Percentiles rank a stretch among this genome's conserved stretches.
Evolutionary conservation across 345 rosid genomes (phyloP).

Genomic region (Isatis tinctoria): DNA sequence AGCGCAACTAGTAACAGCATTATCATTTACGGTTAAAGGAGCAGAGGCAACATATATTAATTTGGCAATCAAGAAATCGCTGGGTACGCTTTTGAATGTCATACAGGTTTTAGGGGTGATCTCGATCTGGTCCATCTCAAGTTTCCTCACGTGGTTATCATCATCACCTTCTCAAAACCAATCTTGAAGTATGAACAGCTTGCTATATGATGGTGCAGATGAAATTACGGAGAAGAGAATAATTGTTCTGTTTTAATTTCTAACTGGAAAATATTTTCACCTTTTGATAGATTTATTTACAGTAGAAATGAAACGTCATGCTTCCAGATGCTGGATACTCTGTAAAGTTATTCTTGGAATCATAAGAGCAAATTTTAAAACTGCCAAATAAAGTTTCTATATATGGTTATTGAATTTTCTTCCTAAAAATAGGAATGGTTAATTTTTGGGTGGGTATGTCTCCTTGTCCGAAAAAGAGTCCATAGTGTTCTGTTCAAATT

Average conservation of each 20-base stretch:
- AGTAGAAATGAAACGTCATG: neutral
- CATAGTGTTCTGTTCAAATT: neutral
- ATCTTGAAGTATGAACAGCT: slow-evolving; percentile 10
- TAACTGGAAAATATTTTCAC: neutral
- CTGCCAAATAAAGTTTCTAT: neutral
- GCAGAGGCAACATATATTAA: slow-evolving; percentile 81
- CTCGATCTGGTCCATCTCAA: slow-evolving; percentile 94
- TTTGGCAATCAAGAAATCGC: slow-evolving; percentile 80
- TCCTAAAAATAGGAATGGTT: neutral
- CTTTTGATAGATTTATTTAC: neutral
- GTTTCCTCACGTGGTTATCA: slow-evolving; percentile 77
- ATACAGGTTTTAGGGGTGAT: slow-evolving; percentile 86
- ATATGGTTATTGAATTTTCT: neutral
- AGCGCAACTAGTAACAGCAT: slow-evolving; percentile 88
- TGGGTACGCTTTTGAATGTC: slow-evolving; percentile 77
- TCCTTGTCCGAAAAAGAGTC: neutral
- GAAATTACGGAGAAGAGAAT: neutral
- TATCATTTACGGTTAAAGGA: slow-evolving; percentile 84
- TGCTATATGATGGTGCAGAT: neutral
- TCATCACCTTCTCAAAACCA: slow-evolving; percentile 41
- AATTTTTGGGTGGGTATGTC: neutral
- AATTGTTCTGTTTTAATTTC: neutral
- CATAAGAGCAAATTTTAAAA: neutral
- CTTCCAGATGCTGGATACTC: neutral
- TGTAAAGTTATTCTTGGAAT: neutral